phyloP scores from a whole-genome alignment of 2,329 filamentous ascomycete species.

The Camptophora hylomeconis region DNA sequence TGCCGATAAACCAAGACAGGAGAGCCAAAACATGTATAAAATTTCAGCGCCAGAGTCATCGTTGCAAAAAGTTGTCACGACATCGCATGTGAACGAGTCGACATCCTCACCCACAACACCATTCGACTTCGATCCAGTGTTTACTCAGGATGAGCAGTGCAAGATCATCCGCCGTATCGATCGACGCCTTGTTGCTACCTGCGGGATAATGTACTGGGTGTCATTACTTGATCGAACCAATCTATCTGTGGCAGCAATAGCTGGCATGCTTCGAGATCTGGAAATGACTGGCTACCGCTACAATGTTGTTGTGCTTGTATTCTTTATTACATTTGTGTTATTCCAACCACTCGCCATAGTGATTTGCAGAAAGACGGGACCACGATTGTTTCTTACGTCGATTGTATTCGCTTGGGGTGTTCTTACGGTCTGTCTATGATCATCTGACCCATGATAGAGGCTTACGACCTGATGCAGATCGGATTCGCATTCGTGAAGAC shows the following conservation, averaged over 20 bases:
- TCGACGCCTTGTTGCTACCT: constrained; percentile 46
- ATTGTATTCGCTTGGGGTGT: constrained; percentile 28
- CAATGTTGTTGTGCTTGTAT: constrained; percentile 51
- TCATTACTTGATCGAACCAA: constrained; percentile 72
- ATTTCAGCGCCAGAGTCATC: too few species aligned
- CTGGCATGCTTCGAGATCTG: constrained; percentile 32
- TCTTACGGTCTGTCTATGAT: constrained; percentile 22
- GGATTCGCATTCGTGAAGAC: constrained; percentile 17
- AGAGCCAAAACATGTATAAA: too few species aligned
- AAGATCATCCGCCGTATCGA: constrained; percentile 62
- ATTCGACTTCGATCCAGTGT: too few species aligned
- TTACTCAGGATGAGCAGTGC: too few species aligned
- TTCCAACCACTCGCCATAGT: constrained; percentile 61
- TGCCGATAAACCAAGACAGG: too few species aligned
- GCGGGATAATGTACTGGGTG: constrained; percentile 58
- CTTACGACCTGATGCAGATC: too few species aligned
- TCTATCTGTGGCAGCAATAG: constrained; percentile 58
- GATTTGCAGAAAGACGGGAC: constrained; percentile 51
- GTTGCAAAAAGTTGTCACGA: too few species aligned
- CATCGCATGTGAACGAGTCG: too few species aligned
- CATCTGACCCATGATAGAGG: too few species aligned
- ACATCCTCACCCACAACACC: too few species aligned
- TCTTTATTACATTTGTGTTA: constrained; percentile 59
- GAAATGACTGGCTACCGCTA: constrained; percentile 20
- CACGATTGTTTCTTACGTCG: constrained; percentile 18